Evolutionary conservation across 805 yeast genomes (phyloP).

Genomic region (Suhomyces xylopsoci): DNA sequence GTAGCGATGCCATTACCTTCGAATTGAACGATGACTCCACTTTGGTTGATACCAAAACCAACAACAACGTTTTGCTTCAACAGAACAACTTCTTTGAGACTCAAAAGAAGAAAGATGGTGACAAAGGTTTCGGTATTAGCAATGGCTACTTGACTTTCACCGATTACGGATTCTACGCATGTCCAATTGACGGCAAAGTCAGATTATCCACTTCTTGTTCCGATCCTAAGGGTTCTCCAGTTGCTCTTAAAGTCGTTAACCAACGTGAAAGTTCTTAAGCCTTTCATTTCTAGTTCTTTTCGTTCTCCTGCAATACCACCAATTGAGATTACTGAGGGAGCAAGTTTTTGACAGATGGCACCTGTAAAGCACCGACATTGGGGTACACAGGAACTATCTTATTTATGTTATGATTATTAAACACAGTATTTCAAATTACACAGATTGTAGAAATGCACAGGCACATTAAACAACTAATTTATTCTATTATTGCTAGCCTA

Average conservation of each 20-base stretch:
- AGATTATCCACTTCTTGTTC: slow-evolving; percentile 6
- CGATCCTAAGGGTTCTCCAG: slow-evolving; percentile 8
- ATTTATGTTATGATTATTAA: too few relatives aligned
- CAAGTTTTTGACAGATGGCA: not conserved
- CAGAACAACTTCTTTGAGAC: slow-evolving; percentile 4
- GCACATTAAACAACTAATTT: not conserved
- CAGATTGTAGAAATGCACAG: not conserved
- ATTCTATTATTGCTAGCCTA: too few relatives aligned
- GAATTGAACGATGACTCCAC: slow-evolving; percentile 23
- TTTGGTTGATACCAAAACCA: slow-evolving; percentile 16
- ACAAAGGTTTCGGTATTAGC: slow-evolving; percentile 9
- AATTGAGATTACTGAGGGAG: not conserved
- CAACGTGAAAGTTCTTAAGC: not conserved
- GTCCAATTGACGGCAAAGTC: slow-evolving; percentile 6
- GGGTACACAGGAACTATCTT: not conserved
- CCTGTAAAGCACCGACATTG: not conserved
- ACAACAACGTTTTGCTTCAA: slow-evolving; percentile 14
- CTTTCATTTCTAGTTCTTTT: not conserved
- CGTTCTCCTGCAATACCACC: not conserved
- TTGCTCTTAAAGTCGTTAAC: slow-evolving; percentile 7
- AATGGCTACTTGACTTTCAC: slow-evolving; percentile 12
- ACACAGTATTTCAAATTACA: not conserved
- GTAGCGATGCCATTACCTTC: slow-evolving; percentile 10
- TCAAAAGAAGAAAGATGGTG: not conserved
- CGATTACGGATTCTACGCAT: slow-evolving; percentile 10